A percentile compares a stretch with the other conserved stretches of the same genome.
These are phyloP conservation scores for Nitzschia inconspicua DNA, from an alignment of 108 stramenopile species.

Conservation along the genomic window DNA sequence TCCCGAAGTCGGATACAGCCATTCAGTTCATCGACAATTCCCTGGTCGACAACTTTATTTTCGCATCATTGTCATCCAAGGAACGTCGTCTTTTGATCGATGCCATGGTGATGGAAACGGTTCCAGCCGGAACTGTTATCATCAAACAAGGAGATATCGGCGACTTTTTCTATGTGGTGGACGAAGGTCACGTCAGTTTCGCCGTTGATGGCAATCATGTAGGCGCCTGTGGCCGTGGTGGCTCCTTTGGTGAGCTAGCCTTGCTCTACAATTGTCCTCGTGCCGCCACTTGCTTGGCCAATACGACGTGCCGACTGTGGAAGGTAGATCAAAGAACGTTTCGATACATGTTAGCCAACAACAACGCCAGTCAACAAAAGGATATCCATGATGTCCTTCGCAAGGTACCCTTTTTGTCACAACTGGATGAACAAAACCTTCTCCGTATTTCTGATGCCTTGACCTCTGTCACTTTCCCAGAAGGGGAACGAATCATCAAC, in stretches of 20 bases:
- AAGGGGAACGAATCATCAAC: constrained; percentile 86
- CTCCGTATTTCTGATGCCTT: constrained; percentile 81
- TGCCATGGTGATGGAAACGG: constrained; percentile 83
- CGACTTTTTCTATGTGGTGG: constrained; percentile 89
- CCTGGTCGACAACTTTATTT: constrained; percentile 86
- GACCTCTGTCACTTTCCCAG: constrained; percentile 73
- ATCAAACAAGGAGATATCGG: constrained; percentile 89
- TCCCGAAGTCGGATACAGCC: constrained; percentile 72
- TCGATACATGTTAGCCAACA: constrained; percentile 89
- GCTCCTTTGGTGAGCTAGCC: constrained; percentile 88
- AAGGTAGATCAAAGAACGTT: constrained; percentile 87
- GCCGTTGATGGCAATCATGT: constrained; percentile 84
- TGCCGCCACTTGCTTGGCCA: constrained; percentile 85
- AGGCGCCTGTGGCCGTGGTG: constrained; percentile 77
- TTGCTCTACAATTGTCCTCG: constrained; percentile 89
- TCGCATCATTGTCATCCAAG: constrained; percentile 64
- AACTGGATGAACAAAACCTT: constrained; percentile 68
- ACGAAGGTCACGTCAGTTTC: constrained; percentile 83
- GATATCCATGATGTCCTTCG: constrained; percentile 70
- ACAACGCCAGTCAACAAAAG: constrained; percentile 60
- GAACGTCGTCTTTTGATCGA: constrained; percentile 81
- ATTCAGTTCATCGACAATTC: constrained; percentile 80
- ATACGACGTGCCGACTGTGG: constrained; percentile 82
- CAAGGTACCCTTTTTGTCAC: constrained; percentile 74
- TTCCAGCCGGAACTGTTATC: constrained; percentile 78